phyloP scores from a whole-genome alignment of 1,284 basidiomycete genomes.

The Ustilago loliicola region DNA sequence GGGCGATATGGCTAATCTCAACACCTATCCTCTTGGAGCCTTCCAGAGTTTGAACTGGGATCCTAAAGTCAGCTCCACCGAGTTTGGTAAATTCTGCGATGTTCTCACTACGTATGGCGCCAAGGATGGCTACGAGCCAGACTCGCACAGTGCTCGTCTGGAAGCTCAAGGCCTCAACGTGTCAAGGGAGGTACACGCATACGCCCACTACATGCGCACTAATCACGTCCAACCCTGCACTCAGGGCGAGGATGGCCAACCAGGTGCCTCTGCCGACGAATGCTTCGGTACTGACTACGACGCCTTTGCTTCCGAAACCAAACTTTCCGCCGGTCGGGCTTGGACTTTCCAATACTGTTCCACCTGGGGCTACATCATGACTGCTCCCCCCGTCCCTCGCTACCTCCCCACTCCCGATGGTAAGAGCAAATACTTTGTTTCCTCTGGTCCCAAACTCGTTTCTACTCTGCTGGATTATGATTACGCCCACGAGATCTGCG shows the following conservation, averaged over 20 bases:
- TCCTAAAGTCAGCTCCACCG: conserved; percentile 41
- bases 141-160: conserved; percentile 14
- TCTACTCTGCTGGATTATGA: conserved; percentile 81
- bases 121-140: conserved; percentile 19
- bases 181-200: conserved; percentile 43
- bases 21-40: conserved; percentile 58
- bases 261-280: conserved; percentile 35
- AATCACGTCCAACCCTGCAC: conserved; percentile 51
- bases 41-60: conserved; percentile 68
- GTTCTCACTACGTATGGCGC: conserved; percentile 43
- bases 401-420: conserved; percentile 33
- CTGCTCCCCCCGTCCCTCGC: conserved; percentile 45
- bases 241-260: conserved; percentile 34
- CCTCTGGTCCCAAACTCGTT: conserved; percentile 76
- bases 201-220: conserved; percentile 45
- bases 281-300: conserved; percentile 85
- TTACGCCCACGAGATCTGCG: conserved; percentile 84
- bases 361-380: conserved; percentile 89
- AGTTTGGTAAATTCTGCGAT: conserved; percentile 52
- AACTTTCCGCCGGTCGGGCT: conserved; percentile 82
- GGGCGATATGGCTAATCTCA: conserved; percentile 60
- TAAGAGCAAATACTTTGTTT: conserved; percentile 36
- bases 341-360: conserved; percentile 87
- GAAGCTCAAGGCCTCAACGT: conserved; percentile 26
- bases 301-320: conserved; percentile 75